Evolutionary conservation across 805 yeast genomes (phyloP).

Genomic region (Lipomyces starkeyi): DNA sequence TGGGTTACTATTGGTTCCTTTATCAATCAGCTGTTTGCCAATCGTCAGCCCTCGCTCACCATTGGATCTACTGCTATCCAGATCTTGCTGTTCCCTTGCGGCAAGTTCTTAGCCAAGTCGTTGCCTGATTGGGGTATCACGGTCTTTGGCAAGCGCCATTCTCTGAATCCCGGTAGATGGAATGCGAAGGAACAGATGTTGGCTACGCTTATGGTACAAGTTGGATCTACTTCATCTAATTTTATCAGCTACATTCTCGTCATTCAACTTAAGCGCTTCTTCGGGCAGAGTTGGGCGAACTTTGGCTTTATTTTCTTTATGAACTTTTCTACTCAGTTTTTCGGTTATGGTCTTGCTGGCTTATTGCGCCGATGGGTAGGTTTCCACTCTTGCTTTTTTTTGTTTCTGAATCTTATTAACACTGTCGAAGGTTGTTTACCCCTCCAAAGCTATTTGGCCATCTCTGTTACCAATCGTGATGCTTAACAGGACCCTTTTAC

Average conservation of each 20-base stretch:
- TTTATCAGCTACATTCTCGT: conserved; percentile 54
- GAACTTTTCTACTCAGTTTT: conserved; percentile 60
- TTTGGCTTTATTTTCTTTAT: conserved; percentile 62
- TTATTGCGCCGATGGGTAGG: conserved; percentile 61
- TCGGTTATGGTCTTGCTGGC: conserved; percentile 74
- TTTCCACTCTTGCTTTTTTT: no score
- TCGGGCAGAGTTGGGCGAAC: conserved; percentile 42
- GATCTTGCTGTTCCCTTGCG: conserved; percentile 68
- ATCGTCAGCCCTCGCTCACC: conserved; percentile 59
- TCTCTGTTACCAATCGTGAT: conserved; percentile 56
- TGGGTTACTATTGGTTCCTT: conserved; percentile 65
- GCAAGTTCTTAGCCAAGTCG: conserved; percentile 50
- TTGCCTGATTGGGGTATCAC: conserved; percentile 31
- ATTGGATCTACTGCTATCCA: conserved; percentile 68
- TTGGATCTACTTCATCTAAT: conserved; percentile 32
- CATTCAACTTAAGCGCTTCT: conserved; percentile 49
- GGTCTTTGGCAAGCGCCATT: conserved; percentile 47
- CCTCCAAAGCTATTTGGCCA: conserved; percentile 59
- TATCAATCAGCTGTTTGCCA: conserved; percentile 62
- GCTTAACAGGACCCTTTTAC: conserved; percentile 56
- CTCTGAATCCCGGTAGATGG: conserved; percentile 67
- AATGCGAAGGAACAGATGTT: conserved; percentile 65
- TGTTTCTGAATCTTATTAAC: no score
- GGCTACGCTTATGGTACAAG: conserved; percentile 51
- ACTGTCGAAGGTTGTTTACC: no score